Conservation (phyloP, 768 basidiomycete genomes). For the Rhizopogon rudus region DNA sequence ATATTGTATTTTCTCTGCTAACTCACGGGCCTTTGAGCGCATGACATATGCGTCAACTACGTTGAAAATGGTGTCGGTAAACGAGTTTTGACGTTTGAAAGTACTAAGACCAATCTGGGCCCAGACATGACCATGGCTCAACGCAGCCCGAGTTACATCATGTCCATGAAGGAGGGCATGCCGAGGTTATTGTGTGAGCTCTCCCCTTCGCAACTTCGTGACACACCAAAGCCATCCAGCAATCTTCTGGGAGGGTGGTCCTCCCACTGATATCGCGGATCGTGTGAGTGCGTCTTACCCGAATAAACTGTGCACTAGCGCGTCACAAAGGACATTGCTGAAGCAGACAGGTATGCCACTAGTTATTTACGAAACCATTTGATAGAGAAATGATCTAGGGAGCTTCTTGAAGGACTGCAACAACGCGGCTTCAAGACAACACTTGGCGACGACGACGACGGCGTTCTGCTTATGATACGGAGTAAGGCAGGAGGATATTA, state of each 20-base stretch:
- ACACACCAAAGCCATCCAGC: neutral
- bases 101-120: neutral
- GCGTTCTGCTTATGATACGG: slow-evolving; percentile 44
- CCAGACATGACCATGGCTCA: slow-evolving; percentile 46
- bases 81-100: slow-evolving; percentile 1
- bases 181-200: slow-evolving; percentile 16
- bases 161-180: slow-evolving; percentile 39
- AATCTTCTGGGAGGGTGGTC: slow-evolving; percentile 41
- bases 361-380: neutral
- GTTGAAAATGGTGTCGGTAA: slow-evolving; percentile 40
- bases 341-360: slow-evolving; percentile 46
- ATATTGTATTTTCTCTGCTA: neutral
- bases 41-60: slow-evolving; percentile 48
- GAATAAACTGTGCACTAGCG: slow-evolving; percentile 28
- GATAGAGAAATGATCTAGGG: slow-evolving; percentile 23
- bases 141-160: slow-evolving; percentile 49
- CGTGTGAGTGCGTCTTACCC: slow-evolving; percentile 47
- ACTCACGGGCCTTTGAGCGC: slow-evolving; percentile 25
- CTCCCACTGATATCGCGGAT: slow-evolving; percentile 48
- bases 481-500: slow-evolving; percentile 60
- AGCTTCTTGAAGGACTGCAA: slow-evolving; percentile 52
- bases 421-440: slow-evolving; percentile 54
- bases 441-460: slow-evolving; percentile 45
- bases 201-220: slow-evolving; percentile 11
- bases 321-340: slow-evolving; percentile 38